Base-by-base conservation (phyloP, 257 asterid genomes). In the Solanum rostratum region DNA sequence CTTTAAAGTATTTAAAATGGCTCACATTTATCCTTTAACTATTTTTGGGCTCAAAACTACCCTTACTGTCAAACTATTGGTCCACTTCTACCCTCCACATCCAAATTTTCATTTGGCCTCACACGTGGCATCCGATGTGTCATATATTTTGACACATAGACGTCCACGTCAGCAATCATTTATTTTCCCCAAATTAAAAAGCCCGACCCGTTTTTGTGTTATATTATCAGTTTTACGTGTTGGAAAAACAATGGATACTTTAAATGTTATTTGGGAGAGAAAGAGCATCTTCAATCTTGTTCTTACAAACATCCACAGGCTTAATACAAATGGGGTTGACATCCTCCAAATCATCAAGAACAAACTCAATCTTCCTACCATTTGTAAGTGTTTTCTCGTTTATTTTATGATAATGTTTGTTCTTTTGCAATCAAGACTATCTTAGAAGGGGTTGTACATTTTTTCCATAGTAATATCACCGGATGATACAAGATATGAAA, bases 291-390 rank as follows among this genome's bases (percentile, higher is more conserved):
- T 90, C 12, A 91, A 81, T 49, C 81, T 90, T 78, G 92, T 94
- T 80, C 83, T 94, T 10, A 93, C 97, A 30, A 94, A 94, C 87
- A 85, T 85, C 52, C 90, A 92, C 33, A 88, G 91, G 84, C 83
- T 92, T 53, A 88, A 87, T 54, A 57, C 85, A 30, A 84, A 89
- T 20, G 92, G 89, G 54, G 37, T 33, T 1, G 85, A 82, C 27
- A 87, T 93, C 19, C 82, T 91, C 22, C 62, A 85, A 45, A 80
- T 84, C 80, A 85, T 93, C 60, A 68, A 86, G 82, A 63, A 86
- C 27, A 88, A 78, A 52, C 60, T 90, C 41, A 69, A 90, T 46
- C 82, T 90, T 59, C 90, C 85, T 5, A 84, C 88, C 83, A 29
- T 82, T 20, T 81, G 98, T 95, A 89, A 90, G 98, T 87, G 10